Conservation (phyloP, 2,329 filamentous ascomycete species). For the Colletotrichum sublineola region DNA sequence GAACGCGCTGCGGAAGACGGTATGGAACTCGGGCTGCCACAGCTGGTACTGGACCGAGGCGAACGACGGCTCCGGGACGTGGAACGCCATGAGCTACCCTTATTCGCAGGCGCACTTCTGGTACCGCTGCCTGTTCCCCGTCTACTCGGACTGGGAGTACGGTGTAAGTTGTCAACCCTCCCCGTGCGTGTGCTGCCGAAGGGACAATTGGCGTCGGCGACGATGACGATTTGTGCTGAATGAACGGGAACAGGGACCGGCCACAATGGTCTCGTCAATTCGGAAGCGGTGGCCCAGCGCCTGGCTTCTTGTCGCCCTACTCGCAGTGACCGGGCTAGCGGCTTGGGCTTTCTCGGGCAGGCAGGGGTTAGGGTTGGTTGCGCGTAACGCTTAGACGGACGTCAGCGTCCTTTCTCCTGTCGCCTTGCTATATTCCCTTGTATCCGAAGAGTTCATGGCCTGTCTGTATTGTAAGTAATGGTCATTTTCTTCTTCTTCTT, state of each 20-base stretch:
- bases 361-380: not conserved
- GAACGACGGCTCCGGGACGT: conserved; percentile 43
- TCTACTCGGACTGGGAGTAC: conserved; percentile 51
- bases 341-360: not conserved
- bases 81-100: conserved; percentile 54
- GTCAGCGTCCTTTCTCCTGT: not conserved
- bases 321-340: not conserved
- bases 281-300: not conserved
- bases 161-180: conserved; percentile 46
- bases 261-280: not conserved
- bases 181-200: too few species aligned
- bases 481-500: not conserved
- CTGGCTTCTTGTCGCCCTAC: not conserved
- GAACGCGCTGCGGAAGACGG: conserved; percentile 49
- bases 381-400: not conserved
- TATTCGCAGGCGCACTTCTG: conserved; percentile 52
- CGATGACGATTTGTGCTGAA: not conserved
- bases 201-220: not conserved
- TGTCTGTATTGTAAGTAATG: not conserved
- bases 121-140: conserved; percentile 53
- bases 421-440: too few species aligned
- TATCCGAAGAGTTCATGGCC: not conserved
- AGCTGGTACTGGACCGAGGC: conserved; percentile 54
- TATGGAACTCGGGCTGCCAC: conserved; percentile 49
- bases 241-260: conserved; percentile 3